These are phyloP conservation scores for Suhomyces sp. DNA, from an alignment of 805 yeast genomes.

Conservation along the genomic window DNA sequence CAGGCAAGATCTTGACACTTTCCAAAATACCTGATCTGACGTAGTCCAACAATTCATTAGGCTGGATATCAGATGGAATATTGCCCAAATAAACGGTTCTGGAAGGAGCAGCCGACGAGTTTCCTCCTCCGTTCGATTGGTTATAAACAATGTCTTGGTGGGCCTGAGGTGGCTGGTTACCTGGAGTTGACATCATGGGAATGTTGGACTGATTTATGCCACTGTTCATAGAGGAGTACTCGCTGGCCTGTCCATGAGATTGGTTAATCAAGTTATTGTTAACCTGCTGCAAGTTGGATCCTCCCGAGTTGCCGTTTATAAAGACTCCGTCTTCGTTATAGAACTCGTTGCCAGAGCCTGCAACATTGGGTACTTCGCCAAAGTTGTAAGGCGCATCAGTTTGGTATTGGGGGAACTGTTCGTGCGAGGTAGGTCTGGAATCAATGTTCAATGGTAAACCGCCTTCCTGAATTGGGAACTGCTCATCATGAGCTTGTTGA, in stretches of 20 bases:
- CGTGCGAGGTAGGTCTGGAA: conserved; percentile 14
- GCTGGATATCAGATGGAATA: conserved; percentile 75
- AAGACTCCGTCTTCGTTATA: conserved; percentile 13
- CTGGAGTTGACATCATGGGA: conserved; percentile 1
- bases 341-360: conserved; percentile 17
- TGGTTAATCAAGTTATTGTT: conserved; percentile 3
- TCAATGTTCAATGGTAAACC: conserved; percentile 12
- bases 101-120: conserved; percentile 50
- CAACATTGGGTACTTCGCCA: conserved; percentile 5
- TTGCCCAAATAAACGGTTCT: conserved; percentile 91
- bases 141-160: conserved; percentile 6
- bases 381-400: conserved; percentile 12
- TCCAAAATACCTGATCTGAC: conserved; percentile 90
- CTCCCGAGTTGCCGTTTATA: conserved; percentile 14
- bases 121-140: conserved; percentile 6
- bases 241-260: conserved; percentile 1
- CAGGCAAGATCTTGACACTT: conserved; percentile 71
- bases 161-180: conserved; percentile 4
- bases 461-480: conserved; percentile 4
- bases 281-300: neutral
- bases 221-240: neutral
- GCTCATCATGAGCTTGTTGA: conserved; percentile 8
- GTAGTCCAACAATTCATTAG: conserved; percentile 81
- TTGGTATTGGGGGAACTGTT: conserved; percentile 20
- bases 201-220: conserved; percentile 1